Conservation (phyloP, 495 filamentous ascomycete species). For the Penicillium arizonense region DNA sequence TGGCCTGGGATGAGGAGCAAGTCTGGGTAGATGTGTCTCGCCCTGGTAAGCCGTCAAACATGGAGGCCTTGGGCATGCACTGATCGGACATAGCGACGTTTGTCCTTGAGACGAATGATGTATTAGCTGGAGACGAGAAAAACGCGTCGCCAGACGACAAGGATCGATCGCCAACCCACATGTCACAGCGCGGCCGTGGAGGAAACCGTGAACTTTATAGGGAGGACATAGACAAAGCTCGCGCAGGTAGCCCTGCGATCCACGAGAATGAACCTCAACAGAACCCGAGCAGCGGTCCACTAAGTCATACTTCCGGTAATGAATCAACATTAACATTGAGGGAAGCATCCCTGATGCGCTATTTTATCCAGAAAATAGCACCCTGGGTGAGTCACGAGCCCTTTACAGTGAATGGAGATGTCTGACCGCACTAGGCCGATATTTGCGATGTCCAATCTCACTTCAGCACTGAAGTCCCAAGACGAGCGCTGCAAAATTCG, state of each 20-base stretch:
- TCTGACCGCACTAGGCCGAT: constrained; percentile 24
- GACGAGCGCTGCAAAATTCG: constrained; percentile 29
- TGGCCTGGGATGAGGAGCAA: constrained; percentile 35
- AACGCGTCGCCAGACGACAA: not conserved
- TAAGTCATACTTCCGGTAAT: not conserved
- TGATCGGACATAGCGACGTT: constrained; percentile 28
- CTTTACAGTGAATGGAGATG: not conserved
- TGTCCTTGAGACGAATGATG: constrained; percentile 26
- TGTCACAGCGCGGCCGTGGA: not conserved
- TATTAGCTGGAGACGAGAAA: constrained; percentile 4
- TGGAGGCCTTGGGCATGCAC: not conserved
- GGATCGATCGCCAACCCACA: not conserved
- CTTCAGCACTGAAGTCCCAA: constrained; percentile 36
- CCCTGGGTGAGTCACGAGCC: constrained; percentile 26
- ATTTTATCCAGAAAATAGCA: constrained; percentile 35
- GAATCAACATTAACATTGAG: constrained; percentile 19
- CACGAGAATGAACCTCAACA: not conserved
- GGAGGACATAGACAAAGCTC: not conserved
- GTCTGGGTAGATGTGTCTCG: constrained; percentile 33
- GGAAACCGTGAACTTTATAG: not conserved
- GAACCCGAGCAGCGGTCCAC: not conserved
- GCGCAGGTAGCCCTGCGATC: not conserved
- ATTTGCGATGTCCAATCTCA: constrained; percentile 36
- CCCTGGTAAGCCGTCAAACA: constrained; percentile 18
- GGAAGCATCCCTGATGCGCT: constrained; percentile 34